Evolutionary conservation across 805 yeast genomes (phyloP), one percentile per base, ranked within the genome.

Genomic region (Ogataea glucozyma): DNA sequence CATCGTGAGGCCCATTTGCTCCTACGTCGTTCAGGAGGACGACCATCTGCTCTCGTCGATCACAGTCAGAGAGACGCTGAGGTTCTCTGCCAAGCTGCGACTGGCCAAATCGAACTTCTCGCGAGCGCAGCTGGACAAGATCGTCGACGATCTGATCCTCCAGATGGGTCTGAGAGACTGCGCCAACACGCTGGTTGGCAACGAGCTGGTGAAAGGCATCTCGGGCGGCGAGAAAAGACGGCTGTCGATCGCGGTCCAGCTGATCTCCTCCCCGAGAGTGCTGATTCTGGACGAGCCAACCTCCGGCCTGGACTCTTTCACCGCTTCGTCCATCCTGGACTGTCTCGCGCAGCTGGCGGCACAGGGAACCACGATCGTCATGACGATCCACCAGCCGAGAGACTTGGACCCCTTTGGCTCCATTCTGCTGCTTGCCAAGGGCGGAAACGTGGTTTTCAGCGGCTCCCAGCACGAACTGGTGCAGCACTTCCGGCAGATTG

Each of bases 231-330:
- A 88, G 58, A 86, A 85, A 58, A 73, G 96, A 54, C 71, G 96
- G 51, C 83, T 88, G 0, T 82, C 91, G 0, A 86, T 88, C 61
- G 91, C 90, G 2, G 75, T 86, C 32, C 95, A 88, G 58, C 66
- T 88, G 26, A 65, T 88, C 30, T 79, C 82, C 45, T 79, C 79
- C 43, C 91, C 95, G 0, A 79, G 80, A 43, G 71, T 88, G 27
- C 60, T 88, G 26, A 72, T 88, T 38, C 62, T 88, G 18, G 96
- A 88, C 62, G 96, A 88, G 57, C 96, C 96, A 2, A 88, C 96
- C 0, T 85, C 95, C 4, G 96, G 96, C 0, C 70, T 88, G 19
- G 96, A 88, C 57, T 78, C 90, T 10, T 78, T 85, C 44, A 86
- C 93, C 0, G 85, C 95, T 0, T 72, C 77, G 1, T 75, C 86